Base-by-base conservation (phyloP, 495 filamentous ascomycete species). In the Penicillium angulare region DNA sequence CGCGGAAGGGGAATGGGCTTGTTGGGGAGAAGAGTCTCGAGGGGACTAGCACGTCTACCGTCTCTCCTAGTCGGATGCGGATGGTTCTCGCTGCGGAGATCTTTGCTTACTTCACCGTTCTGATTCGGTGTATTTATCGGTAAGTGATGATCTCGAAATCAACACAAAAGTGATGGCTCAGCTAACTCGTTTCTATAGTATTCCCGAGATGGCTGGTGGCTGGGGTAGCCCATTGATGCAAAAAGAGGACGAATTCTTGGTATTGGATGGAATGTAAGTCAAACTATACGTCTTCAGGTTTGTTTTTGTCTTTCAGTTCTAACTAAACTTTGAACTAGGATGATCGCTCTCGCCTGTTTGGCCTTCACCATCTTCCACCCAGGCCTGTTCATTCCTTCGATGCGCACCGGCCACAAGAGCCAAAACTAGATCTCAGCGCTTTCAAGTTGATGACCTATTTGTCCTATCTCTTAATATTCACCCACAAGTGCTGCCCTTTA, bases 141-240 rank as follows among this genome's bases (percentile, higher is more conserved):
- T 82, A 59, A 20, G 61, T 27, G 2, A 7, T 31, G 13, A 22
- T 3, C 18, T 9, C 5, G n/a, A 32, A 15, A 3, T 23, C 42
- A 16, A 8, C n/a, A 16, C 20, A 17, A 16, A 5, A 7, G 15
- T 13, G 16, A 22, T 34, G 3, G 12, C 9, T 36, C 5, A 6
- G 35, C 47, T 55, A 40, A 52, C 18, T 6, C 17, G 15, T n/a
- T 17, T 24, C 32, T 8, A 23, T 43, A 79, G 79, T 49, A 81
- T 87, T 35, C 79, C 79, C 0, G 81, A 86, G 63, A 85, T 87
- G 80, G 77, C 79, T 5, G 83, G 81, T 8, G 86, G 86, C 9
- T 89, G 84, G 84, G 81, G 81, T 5, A 85, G 80, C 60, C 59
- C 72, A 0, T 74, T 86, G 53, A 88, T 87, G 84, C 82, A 81